Evolutionary conservation across 2,329 filamentous ascomycete genomes (phyloP), one percentile per base, ranked within the genome.

Genomic region (Colletotrichum echinochloae): DNA sequence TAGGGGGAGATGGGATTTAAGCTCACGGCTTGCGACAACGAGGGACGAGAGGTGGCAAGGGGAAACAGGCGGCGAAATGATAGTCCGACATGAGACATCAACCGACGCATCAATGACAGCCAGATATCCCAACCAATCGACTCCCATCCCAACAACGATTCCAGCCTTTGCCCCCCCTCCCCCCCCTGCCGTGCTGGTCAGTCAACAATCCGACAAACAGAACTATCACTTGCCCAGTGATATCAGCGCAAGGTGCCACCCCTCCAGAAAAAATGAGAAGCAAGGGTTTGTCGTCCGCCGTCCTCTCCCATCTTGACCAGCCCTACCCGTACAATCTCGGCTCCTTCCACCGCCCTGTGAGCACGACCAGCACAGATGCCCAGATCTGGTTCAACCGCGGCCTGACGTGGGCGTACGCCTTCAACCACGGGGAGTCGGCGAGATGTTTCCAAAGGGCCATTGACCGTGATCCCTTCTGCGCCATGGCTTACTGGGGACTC

Each of bases 381-480:
- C 88, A 92, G 75, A 81, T 74, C 8, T 94, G 92, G 92, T 94
- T 93, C 77, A 84, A 91, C 76, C 88, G 91, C 3, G 92, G 91
- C 2, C 81, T 94, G n/a, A 83, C 90, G 28, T 94, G 92, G 92
- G 86, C 84, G 52, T 94, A 92, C 78, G 90, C 84, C 28, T 95
- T 95, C 82, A 94, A 94, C 76, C 92, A 94, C 76, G 90, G 91
- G 73, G 92, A 94, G 77, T 87, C 91, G 0, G 86, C 85, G 5
- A 81, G 80, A 49, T 93, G 91, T 79, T 93, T 93, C 74, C 81
- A 89, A 74, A 81, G 82, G 11, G 90, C 89, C n/a, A 85, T 89
- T 39, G 77, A 78, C 1, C 76, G 82, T 56, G 91, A 93, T 71
- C 72, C 80, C 0, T 72, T 78, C 2, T 92, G 88, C 67, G 85